A percentile compares a stretch with the other conserved stretches of the same genome.
These are phyloP conservation scores for Diaporthe sp. DNA, from an alignment of 2,329 filamentous ascomycete species.

Conservation along the genomic window DNA sequence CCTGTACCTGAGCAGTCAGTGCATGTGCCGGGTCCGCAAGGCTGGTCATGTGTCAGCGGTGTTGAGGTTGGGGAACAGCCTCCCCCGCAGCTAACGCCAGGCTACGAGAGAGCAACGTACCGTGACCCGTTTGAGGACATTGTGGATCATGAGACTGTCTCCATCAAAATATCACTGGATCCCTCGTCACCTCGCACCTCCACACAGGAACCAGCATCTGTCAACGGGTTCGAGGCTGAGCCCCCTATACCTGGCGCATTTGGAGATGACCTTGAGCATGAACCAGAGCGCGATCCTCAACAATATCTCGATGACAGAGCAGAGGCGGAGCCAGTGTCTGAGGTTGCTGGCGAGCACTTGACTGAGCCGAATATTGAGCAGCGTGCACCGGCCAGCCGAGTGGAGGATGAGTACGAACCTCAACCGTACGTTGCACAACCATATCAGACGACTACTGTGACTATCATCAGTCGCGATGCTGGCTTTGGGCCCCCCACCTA, in stretches of 20 bases:
- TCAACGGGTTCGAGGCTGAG: conserved; percentile 39
- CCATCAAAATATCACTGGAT: conserved; percentile 54
- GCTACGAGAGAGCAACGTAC: conserved; percentile 54
- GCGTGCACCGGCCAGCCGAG: conserved; percentile 7
- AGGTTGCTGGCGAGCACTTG: conserved; percentile 7
- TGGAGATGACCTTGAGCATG: conserved; percentile 41
- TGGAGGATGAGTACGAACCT: conserved; percentile 49
- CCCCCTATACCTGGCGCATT: conserved; percentile 45
- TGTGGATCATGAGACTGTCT: conserved; percentile 49
- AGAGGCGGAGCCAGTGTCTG: conserved; percentile 30
- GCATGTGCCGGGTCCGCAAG: conserved; percentile 32
- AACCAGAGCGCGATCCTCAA: conserved; percentile 24
- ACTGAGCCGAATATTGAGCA: conserved; percentile 8
- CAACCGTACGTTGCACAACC: conserved; percentile 48
- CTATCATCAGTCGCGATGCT: conserved; percentile 58
- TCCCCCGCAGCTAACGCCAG: conserved; percentile 40
- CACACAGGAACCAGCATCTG: conserved; percentile 28
- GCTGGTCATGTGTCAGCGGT: conserved; percentile 1
- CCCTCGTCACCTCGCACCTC: conserved; percentile 39
- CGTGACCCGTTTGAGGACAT: conserved; percentile 61
- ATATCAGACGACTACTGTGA: conserved; percentile 59
- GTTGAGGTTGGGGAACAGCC: conserved; percentile 38
- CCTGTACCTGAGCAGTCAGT: conserved; percentile 46
- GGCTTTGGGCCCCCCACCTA: conserved; percentile 46
- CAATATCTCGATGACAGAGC: conserved; percentile 32